These are phyloP conservation scores for Debaryomyces coudertii DNA, from an alignment of 1,139 yeast genomes.

Conservation along the genomic window DNA sequence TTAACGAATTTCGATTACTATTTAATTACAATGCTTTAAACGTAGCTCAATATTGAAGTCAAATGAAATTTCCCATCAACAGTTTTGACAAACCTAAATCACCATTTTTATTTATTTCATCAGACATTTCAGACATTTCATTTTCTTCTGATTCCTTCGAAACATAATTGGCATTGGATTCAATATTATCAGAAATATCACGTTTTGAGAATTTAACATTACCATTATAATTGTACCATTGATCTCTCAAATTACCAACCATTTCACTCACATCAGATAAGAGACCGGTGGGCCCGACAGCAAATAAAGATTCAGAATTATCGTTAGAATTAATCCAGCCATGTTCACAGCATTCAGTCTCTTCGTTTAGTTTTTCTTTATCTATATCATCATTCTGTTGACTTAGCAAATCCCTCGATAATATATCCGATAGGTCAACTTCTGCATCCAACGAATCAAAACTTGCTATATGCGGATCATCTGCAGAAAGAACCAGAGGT, in stretches of 20 bases:
- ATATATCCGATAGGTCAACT: slow-evolving; percentile 33
- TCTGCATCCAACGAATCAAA: slow-evolving; percentile 31
- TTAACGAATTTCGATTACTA: not conserved
- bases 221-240: slow-evolving; percentile 34
- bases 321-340: slow-evolving; percentile 58
- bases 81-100: slow-evolving; percentile 22
- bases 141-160: not conserved
- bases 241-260: slow-evolving; percentile 43
- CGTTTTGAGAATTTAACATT: slow-evolving; percentile 8
- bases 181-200: not conserved
- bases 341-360: slow-evolving; percentile 20
- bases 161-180: slow-evolving; percentile 10
- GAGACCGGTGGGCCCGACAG: slow-evolving; percentile 74
- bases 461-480: slow-evolving; percentile 5
- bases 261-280: slow-evolving; percentile 63
- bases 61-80: slow-evolving; percentile 34
- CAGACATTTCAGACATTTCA: slow-evolving; percentile 4
- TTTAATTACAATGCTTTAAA: not conserved
- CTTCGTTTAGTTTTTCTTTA: slow-evolving; percentile 19
- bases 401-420: slow-evolving; percentile 40
- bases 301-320: slow-evolving; percentile 55
- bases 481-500: slow-evolving; percentile 1
- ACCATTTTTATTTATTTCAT: slow-evolving; percentile 16
- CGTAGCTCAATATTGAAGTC: not conserved
- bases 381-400: slow-evolving; percentile 42